Evolutionary conservation across 2,329 filamentous ascomycete genomes (phyloP).

Genomic region (Aspergillus novoparasiticus): DNA sequence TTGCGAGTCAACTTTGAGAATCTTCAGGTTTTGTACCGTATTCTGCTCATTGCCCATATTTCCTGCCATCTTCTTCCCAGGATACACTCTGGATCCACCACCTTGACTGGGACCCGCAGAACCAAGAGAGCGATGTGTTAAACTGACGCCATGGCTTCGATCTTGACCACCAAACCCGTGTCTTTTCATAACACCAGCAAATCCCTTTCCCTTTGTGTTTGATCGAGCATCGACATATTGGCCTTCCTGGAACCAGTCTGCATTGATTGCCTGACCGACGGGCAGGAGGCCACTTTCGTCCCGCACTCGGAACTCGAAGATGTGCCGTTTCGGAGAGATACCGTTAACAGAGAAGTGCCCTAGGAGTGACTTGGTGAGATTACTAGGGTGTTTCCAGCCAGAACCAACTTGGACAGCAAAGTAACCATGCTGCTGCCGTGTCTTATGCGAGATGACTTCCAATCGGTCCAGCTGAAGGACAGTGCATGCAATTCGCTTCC

Average conservation of each 20-base stretch:
- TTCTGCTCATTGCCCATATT: conserved; percentile 89
- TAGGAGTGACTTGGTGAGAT: conserved; percentile 78
- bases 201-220: conserved; percentile 84
- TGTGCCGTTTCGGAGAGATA: conserved; percentile 78
- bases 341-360: conserved; percentile 85
- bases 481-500: conserved; percentile 80
- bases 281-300: conserved; percentile 71
- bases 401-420: conserved; percentile 89
- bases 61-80: conserved; percentile 97
- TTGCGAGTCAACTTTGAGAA: conserved; percentile 83
- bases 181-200: conserved; percentile 96
- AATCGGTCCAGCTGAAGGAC: conserved; percentile 92
- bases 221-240: conserved; percentile 87
- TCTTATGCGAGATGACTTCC: conserved; percentile 87
- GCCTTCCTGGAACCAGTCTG: conserved; percentile 89
- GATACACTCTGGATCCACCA: conserved; percentile 85
- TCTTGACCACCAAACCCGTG: conserved; percentile 88
- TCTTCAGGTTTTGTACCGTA: conserved; percentile 87
- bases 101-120: conserved; percentile 88
- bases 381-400: conserved; percentile 72
- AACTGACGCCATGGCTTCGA: conserved; percentile 91
- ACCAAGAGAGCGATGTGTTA: conserved; percentile 90
- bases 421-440: conserved; percentile 78
- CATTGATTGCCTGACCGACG: conserved; percentile 73
- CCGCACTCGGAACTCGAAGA: conserved; percentile 86